A percentile compares a stretch with the other conserved stretches of the same genome.
Evolutionary conservation across 345 rosid species (phyloP).

Genomic region (Carallia pectinifolia): DNA sequence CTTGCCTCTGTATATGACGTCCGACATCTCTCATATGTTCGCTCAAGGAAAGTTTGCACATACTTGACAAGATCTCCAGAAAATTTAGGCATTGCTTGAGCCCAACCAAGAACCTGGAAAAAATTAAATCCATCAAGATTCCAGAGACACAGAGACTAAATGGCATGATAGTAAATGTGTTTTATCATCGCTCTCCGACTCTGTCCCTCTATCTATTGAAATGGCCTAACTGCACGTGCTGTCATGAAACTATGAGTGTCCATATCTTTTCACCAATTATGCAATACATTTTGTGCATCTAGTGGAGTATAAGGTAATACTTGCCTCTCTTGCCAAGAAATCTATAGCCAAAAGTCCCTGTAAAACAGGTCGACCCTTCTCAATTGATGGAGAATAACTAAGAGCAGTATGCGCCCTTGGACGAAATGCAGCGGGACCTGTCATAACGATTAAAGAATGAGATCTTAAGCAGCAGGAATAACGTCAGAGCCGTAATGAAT

Average conservation of each 20-base stretch:
- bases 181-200: too few relatives aligned
- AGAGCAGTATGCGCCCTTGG: conserved; percentile 69
- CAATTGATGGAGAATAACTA: conserved; percentile 64
- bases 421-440: conserved; percentile 99
- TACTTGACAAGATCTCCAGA: conserved; percentile 82
- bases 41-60: conserved; percentile 95
- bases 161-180: too few relatives aligned
- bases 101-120: conserved; percentile 93
- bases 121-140: background rate
- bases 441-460: conserved; percentile 16
- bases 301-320: conserved; percentile 24
- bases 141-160: too few relatives aligned
- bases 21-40: conserved; percentile 97
- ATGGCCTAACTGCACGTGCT: too few relatives aligned
- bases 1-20: conserved; percentile 93
- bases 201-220: too few relatives aligned
- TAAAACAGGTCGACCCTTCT: conserved; percentile 95
- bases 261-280: background rate
- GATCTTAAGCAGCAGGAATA: conserved; percentile 7
- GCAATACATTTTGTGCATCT: background rate
- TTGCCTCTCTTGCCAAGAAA: conserved; percentile 93
- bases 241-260: background rate
- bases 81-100: conserved; percentile 99
- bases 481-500: background rate
- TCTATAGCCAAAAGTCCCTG: conserved; percentile 97